These are phyloP conservation scores for Cordia subcordata DNA, from an alignment of 257 asterid genomes.

Conservation along the genomic window DNA sequence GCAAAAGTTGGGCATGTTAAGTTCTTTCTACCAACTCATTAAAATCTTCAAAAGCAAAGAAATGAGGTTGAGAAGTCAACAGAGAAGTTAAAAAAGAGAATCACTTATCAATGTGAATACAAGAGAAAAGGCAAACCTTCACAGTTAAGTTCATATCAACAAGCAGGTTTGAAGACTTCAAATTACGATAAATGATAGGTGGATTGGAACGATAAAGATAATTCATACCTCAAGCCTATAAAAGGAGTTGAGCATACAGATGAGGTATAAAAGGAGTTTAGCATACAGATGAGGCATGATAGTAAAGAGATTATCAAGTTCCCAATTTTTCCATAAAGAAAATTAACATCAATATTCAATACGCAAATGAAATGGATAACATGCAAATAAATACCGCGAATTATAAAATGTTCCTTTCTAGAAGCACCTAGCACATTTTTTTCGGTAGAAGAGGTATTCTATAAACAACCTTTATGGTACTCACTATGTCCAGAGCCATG, in stretches of 20 bases:
- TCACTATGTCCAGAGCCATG: slow-evolving; percentile 95
- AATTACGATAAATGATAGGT: slow-evolving; percentile 87
- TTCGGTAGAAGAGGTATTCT: not conserved
- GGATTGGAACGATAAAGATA: slow-evolving; percentile 87
- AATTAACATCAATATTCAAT: not conserved
- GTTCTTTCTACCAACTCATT: not conserved
- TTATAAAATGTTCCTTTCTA: not conserved
- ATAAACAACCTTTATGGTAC: slow-evolving; percentile 27
- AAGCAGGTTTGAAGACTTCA: slow-evolving; percentile 97
- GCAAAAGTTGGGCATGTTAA: slow-evolving; percentile 29
- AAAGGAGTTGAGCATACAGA: not conserved
- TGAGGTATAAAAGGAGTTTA: too few species aligned
- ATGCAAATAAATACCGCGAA: too few species aligned
- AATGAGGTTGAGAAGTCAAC: slow-evolving; percentile 5
- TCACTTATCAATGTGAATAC: not conserved
- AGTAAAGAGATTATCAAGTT: too few species aligned
- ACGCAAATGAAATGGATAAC: not conserved
- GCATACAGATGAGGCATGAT: too few species aligned
- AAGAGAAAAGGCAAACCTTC: slow-evolving; percentile 63
- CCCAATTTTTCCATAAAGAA: too few species aligned
- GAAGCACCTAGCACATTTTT: too few species aligned
- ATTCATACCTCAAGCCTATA: slow-evolving; percentile 93
- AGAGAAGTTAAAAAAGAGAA: not conserved
- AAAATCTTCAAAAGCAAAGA: slow-evolving; percentile 7
- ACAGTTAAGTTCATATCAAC: slow-evolving; percentile 97